Percentiles rank a stretch among this genome's conserved stretches.
Conservation (phyloP, 2,329 filamentous ascomycete genomes). For the Fusarium kyushuense region DNA sequence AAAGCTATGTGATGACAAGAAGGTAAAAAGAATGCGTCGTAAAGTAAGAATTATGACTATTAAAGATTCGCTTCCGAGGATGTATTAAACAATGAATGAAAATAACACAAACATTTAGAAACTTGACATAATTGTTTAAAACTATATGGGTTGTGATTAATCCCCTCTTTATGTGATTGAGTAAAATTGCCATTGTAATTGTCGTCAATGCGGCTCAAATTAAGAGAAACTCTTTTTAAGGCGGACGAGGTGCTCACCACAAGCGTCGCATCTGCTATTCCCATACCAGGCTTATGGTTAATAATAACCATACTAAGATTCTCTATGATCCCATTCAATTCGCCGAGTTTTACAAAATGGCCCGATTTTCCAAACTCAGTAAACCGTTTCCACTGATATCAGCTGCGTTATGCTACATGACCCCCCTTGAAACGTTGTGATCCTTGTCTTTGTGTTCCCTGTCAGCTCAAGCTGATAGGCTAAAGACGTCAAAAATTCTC, state of each 20-base stretch:
- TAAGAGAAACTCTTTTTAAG: background rate
- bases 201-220: background rate
- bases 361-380: slow-evolving; percentile 6
- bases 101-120: background rate
- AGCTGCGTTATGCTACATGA: slow-evolving; percentile 1
- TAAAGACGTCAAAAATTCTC: background rate
- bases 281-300: slow-evolving; percentile 4
- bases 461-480: background rate
- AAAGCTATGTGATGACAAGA: too few relatives aligned
- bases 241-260: background rate
- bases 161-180: background rate
- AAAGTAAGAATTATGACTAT: too few relatives aligned
- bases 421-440: background rate
- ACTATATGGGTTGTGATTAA: background rate
- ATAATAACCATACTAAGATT: slow-evolving; percentile 8
- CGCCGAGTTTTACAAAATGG: background rate
- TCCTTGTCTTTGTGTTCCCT: background rate
- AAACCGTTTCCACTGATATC: background rate
- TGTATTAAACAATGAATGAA: background rate
- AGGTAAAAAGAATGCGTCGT: too few relatives aligned
- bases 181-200: background rate
- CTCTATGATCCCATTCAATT: background rate
- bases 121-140: accelerated
- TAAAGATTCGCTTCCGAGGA: background rate
- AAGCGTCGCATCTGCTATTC: background rate